phyloP scores from a whole-genome alignment of 441 rosid species.

The Croton laevigatus region DNA sequence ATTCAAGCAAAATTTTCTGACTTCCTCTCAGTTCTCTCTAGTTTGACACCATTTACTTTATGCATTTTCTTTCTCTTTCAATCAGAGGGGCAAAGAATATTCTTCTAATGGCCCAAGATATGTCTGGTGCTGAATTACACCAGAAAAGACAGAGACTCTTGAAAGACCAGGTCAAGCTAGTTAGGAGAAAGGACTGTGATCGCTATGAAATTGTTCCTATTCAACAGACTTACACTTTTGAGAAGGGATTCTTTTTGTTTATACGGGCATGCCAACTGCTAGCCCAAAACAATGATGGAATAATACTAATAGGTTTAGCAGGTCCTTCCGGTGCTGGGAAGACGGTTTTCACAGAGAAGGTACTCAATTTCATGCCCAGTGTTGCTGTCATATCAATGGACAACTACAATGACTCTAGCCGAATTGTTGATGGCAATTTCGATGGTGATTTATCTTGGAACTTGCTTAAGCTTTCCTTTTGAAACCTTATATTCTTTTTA shows the following conservation, averaged over 20 bases:
- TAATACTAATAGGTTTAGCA: slow-evolving; percentile 80
- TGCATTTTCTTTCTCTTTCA: slow-evolving; percentile 26
- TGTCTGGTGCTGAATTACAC: slow-evolving; percentile 51
- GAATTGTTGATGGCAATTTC: slow-evolving; percentile 91
- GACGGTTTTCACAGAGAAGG: slow-evolving; percentile 91
- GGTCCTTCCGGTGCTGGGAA: slow-evolving; percentile 99
- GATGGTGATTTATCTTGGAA: slow-evolving; percentile 56
- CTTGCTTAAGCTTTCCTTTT: slow-evolving; percentile 13
- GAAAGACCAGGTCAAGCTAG: slow-evolving; percentile 75
- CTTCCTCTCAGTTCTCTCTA: neutral
- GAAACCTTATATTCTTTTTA: slow-evolving; percentile 2
- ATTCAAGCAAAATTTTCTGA: neutral
- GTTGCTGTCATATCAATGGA: slow-evolving; percentile 93
- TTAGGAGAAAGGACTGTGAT: slow-evolving; percentile 66
- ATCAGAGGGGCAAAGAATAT: slow-evolving; percentile 20
- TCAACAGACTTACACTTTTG: slow-evolving; percentile 71
- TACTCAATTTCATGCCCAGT: slow-evolving; percentile 78
- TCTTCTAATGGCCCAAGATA: slow-evolving; percentile 47
- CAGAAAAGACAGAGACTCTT: slow-evolving; percentile 67
- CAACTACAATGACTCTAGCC: slow-evolving; percentile 86
- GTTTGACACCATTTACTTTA: slow-evolving; percentile 4
- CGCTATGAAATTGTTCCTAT: slow-evolving; percentile 73
- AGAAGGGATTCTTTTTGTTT: slow-evolving; percentile 85
- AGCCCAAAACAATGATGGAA: slow-evolving; percentile 82
- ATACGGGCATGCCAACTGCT: slow-evolving; percentile 89